phyloP scores from a whole-genome alignment of 352 stramenopile genomes.

The Phytophthora sp. region DNA sequence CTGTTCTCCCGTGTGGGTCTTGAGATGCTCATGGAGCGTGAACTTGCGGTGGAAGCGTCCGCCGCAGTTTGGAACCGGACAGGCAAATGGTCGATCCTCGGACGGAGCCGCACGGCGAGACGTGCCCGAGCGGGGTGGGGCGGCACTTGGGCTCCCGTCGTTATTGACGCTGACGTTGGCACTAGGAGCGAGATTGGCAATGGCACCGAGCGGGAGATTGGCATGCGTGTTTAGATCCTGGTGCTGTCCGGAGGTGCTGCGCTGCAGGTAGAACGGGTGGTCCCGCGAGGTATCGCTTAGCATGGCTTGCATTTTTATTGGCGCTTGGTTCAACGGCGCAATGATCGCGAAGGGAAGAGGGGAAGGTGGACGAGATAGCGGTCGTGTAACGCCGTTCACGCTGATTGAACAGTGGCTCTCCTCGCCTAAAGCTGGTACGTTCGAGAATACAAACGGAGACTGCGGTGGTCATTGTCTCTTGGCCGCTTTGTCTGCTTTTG shows the following conservation, averaged over 20 bases:
- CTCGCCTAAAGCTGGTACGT: slow-evolving; percentile 37
- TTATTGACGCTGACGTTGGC: slow-evolving; percentile 31
- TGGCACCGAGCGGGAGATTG: slow-evolving; percentile 37
- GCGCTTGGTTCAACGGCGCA: not conserved
- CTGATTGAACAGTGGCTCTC: slow-evolving; percentile 42
- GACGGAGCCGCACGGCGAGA: slow-evolving; percentile 41
- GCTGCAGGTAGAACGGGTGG: slow-evolving; percentile 44
- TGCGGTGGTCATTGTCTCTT: slow-evolving; percentile 16
- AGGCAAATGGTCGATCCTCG: slow-evolving; percentile 41
- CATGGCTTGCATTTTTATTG: slow-evolving; percentile 46
- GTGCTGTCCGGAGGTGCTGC: slow-evolving; percentile 24
- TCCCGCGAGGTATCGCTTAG: slow-evolving; percentile 37
- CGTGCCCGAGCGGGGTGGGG: slow-evolving; percentile 16
- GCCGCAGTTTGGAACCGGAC: slow-evolving; percentile 48
- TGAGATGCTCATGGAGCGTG: slow-evolving; percentile 79
- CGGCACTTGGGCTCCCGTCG: slow-evolving; percentile 7
- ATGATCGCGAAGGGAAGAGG: not conserved
- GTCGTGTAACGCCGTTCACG: slow-evolving; percentile 27
- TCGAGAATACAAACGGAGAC: slow-evolving; percentile 38
- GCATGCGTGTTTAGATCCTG: slow-evolving; percentile 28
- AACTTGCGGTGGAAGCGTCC: slow-evolving; percentile 79
- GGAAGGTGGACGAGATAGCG: slow-evolving; percentile 5
- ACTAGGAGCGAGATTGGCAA: slow-evolving; percentile 36
- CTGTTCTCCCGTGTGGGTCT: slow-evolving; percentile 86
- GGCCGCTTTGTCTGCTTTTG: slow-evolving; percentile 19